Conservation (phyloP, 257 asterid species). For the Solanum tacnaense region DNA sequence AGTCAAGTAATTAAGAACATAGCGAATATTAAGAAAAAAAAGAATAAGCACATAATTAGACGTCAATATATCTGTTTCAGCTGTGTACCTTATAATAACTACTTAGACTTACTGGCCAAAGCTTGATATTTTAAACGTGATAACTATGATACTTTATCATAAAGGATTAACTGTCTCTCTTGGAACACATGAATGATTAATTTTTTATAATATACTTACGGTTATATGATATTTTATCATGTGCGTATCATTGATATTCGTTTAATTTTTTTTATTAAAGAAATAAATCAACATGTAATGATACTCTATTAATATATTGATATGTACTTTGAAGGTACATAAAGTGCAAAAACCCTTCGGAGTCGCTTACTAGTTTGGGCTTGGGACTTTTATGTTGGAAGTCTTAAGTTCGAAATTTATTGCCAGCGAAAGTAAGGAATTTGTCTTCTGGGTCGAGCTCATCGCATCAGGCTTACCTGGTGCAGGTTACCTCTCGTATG, state of each 20-base stretch:
- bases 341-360: too few relatives aligned
- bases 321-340: neutral
- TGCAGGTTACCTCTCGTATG: rapidly evolving
- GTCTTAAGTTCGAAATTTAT: rapidly evolving
- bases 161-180: neutral
- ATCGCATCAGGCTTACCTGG: rapidly evolving
- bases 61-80: neutral
- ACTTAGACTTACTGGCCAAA: neutral
- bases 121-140: neutral
- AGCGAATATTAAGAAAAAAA: too few relatives aligned
- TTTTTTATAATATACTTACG: neutral
- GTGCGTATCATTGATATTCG: neutral
- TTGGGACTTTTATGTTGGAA: too few relatives aligned
- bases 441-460: rapidly evolving
- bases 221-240: neutral
- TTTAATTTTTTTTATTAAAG: too few relatives aligned
- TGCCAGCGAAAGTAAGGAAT: rapidly evolving
- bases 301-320: neutral
- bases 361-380: too few relatives aligned
- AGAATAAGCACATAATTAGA: too few relatives aligned
- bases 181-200: neutral
- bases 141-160: neutral
- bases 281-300: neutral
- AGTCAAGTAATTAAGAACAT: rapidly evolving
- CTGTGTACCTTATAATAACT: neutral